Percentiles rank a stretch among this genome's conserved stretches.
phyloP scores from a whole-genome alignment of 148 eudicot species.

The Beta vulgaris region DNA sequence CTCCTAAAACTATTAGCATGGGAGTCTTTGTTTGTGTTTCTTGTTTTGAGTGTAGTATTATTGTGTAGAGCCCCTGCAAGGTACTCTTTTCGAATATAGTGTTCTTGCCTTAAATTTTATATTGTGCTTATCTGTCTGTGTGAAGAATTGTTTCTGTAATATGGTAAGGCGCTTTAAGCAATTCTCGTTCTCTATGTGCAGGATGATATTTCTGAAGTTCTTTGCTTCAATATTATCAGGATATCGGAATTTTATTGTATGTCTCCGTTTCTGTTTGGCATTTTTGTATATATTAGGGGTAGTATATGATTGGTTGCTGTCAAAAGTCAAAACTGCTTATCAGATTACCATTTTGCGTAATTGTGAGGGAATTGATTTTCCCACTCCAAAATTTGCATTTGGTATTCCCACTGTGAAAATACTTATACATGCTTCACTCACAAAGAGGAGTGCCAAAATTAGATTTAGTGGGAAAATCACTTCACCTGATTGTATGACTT shows the following conservation, averaged over 20 bases:
- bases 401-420: too few species aligned
- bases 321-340: background rate
- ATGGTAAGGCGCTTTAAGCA: background rate
- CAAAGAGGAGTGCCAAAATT: too few species aligned
- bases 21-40: background rate
- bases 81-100: background rate
- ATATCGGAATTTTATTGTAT: constrained; percentile 92
- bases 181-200: constrained; percentile 39
- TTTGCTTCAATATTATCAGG: constrained; percentile 93
- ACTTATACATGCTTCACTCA: too few species aligned
- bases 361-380: too few species aligned
- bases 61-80: background rate
- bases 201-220: constrained; percentile 88
- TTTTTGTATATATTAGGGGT: background rate
- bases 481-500: background rate
- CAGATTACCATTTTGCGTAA: too few species aligned
- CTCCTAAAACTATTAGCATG: background rate
- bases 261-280: constrained; percentile 27
- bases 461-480: too few species aligned
- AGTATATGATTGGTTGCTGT: too few species aligned
- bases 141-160: background rate
- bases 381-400: too few species aligned
- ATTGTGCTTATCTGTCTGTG: background rate
- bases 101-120: background rate
- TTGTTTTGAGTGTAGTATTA: background rate